Base-by-base conservation (phyloP, 2,329 filamentous ascomycete genomes). In the Ophiocordyceps camponoti-leonardi region DNA sequence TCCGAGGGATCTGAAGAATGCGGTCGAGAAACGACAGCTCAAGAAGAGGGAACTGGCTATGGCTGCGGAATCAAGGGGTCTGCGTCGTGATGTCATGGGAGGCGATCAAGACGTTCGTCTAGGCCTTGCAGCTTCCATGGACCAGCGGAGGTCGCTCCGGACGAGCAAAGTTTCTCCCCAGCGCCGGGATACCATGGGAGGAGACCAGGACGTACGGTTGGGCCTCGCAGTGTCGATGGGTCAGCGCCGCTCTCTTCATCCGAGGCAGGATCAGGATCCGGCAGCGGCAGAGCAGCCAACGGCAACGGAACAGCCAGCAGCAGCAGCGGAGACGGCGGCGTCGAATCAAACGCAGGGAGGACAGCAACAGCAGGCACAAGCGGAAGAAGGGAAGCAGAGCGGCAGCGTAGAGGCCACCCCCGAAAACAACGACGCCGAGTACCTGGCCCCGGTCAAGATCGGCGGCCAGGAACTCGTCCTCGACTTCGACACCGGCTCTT, bases 401-500 rank as follows among this genome's bases (percentile, higher is more conserved):
- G 81, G 81, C 43, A 61, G 65, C 10, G 81, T 85, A 23, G 63
- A 67, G 18, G 77, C 79, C 39, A 75, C 67, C 6, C 81, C 81
- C 0, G 75, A 78, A 48, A 56, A 69, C 37, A 73, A 76, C 49
- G 79, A 81, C 53, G 69, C 73, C 41, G 74, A 83, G 53, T 86
- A 82, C 56, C 66, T 86, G 6, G 73, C 78, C 1, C 79, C 79
- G 0, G 77, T 86, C 45, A 71, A 58, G n/a, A 73, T 86, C 50
- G 82, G 82, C 48, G 79, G 77, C 6, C 81, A 86, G 62, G 72
- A 68, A 5, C 54, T 86, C 47, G 75, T 78, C 55, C 63, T 86
- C 57, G 76, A 84, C 58, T 83, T 86, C 56, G 82, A 86, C 61
- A 81, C 79, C n/a, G 82, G 82, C 47, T 85, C 81, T 2, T 74